Base-by-base conservation (phyloP, 768 basidiomycete species). In the Chalciporus sphaerocephalus region DNA sequence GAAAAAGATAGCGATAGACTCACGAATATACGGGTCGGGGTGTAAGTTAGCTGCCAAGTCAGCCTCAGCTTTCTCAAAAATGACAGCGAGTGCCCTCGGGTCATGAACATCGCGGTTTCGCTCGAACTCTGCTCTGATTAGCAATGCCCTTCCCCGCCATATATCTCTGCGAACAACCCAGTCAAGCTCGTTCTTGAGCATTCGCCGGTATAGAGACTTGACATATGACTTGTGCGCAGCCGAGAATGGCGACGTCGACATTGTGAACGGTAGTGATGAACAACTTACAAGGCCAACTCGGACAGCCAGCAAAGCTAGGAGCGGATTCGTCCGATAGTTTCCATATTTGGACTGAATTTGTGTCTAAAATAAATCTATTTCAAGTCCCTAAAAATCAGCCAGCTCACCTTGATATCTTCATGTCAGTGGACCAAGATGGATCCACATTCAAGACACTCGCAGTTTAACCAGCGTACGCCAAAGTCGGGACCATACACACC, bases 51-150 rank as follows among this genome's bases (percentile, higher is more conserved):
- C 67, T 2, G 81, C 85, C 16, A 94, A 71, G 8, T 78, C 67
- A 3, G 80, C 85, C 68, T 95, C 93, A 3, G 90, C 90, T 57
- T 83, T 79, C 59, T 84, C 80, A 17, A 96, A 66, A 43, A 95
- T 78, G n/a, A 68, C 58, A 9, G 87, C 85, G 42, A 96, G 70
- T 17, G 84, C 83, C 51, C 92, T 77, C 12, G 93, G 92, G 57
- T 95, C 89, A 44, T 80, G 79, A 44, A 95, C 82, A 59, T 93
- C 73, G 39, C 92, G 80, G 76, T 97, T 92, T 55, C 76, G 71
- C 72, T 98, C 95, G 64, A 98, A 98, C 64, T 91, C 80, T 50
- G 93, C 93, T 51, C 95, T 73, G 53, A 98, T 90, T 65, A 85
- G 72, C 57, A 94, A 67, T 11, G 94, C 93, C 66, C 85, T 79